phyloP scores from a whole-genome alignment of 2,329 filamentous ascomycete species.

The Colletotrichum spinosum region DNA sequence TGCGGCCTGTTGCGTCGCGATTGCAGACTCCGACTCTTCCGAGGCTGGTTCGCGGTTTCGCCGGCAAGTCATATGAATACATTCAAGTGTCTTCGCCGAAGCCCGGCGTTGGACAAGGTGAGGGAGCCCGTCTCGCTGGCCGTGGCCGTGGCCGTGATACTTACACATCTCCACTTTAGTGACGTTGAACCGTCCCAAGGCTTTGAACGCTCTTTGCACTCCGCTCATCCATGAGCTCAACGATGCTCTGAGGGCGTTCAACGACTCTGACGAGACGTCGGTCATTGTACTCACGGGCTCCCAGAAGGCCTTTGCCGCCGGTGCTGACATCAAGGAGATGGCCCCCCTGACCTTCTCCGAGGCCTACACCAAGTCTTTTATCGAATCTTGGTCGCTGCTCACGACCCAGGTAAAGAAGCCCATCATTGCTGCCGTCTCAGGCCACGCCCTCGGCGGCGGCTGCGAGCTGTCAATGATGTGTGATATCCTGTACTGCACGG shows the following conservation, averaged over 20 bases:
- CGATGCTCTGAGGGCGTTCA: constrained; percentile 77
- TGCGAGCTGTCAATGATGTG: constrained; percentile 99
- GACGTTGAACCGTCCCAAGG: constrained; percentile 92
- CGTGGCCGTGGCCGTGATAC: constrained; percentile 23
- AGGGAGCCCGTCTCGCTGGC: constrained; percentile 39
- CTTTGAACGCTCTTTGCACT: constrained; percentile 92
- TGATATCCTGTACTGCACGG: constrained; percentile 92
- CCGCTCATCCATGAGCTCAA: constrained; percentile 93
- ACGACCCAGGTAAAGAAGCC: constrained; percentile 91
- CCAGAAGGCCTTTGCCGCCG: constrained; percentile 90
- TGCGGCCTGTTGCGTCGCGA: constrained; percentile 71
- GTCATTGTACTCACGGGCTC: constrained; percentile 91
- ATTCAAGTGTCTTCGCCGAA: constrained; percentile 85
- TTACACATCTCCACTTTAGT: constrained; percentile 64
- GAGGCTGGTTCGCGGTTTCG: constrained; percentile 65
- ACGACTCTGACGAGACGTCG: constrained; percentile 75
- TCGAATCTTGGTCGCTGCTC: constrained; percentile 92
- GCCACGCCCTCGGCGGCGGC: constrained; percentile 92
- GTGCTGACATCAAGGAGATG: constrained; percentile 99
- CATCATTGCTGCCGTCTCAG: constrained; percentile 92
- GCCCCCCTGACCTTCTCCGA: constrained; percentile 87
- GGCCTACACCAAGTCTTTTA: constrained; percentile 92
- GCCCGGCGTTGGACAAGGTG: constrained; percentile 92
- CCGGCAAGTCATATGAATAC: constrained; percentile 75
- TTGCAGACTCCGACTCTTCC: constrained; percentile 70